A percentile compares a stretch with the other conserved stretches of the same genome.
These are phyloP conservation scores for Ruellia speciosa DNA, from an alignment of 305 asterid species.

Conservation along the genomic window DNA sequence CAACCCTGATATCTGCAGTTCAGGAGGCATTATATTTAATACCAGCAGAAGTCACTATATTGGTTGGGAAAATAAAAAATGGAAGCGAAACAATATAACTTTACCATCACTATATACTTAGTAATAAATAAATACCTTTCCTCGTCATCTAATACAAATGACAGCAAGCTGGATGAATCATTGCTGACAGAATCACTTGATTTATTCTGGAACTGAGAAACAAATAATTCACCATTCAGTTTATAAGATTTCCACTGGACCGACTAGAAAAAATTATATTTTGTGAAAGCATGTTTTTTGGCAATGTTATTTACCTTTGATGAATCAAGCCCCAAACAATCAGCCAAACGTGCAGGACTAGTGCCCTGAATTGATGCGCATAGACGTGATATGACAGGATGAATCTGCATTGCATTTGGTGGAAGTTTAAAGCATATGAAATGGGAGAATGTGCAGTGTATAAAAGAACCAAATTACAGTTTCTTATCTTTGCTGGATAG, in stretches of 20 bases:
- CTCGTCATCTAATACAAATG: slow-evolving; percentile 54
- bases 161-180: slow-evolving; percentile 62
- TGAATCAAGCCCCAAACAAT: slow-evolving; percentile 92
- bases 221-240: slow-evolving; percentile 20
- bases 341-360: slow-evolving; percentile 95
- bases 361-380: slow-evolving; percentile 98
- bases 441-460: slow-evolving; percentile 17
- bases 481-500: slow-evolving; percentile 17
- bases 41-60: slow-evolving; percentile 5
- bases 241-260: background rate
- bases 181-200: slow-evolving; percentile 44
- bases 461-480: slow-evolving; percentile 16
- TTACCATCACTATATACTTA: too few relatives aligned
- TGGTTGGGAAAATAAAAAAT: slow-evolving; percentile 1
- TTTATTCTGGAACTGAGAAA: slow-evolving; percentile 77
- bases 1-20: slow-evolving; percentile 79
- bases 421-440: slow-evolving; percentile 23
- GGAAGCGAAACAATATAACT: too few relatives aligned
- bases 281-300: background rate
- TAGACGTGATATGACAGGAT: slow-evolving; percentile 95
- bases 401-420: slow-evolving; percentile 57
- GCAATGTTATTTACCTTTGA: slow-evolving; percentile 52
- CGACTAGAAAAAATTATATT: slow-evolving; percentile 8
- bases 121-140: slow-evolving; percentile 52
- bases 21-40: slow-evolving; percentile 10